Percentiles rank a stretch among this genome's conserved stretches.
Evolutionary conservation across 2,329 filamentous ascomycete genomes (phyloP).

Genomic region (Phyllosticta ampelicida): DNA sequence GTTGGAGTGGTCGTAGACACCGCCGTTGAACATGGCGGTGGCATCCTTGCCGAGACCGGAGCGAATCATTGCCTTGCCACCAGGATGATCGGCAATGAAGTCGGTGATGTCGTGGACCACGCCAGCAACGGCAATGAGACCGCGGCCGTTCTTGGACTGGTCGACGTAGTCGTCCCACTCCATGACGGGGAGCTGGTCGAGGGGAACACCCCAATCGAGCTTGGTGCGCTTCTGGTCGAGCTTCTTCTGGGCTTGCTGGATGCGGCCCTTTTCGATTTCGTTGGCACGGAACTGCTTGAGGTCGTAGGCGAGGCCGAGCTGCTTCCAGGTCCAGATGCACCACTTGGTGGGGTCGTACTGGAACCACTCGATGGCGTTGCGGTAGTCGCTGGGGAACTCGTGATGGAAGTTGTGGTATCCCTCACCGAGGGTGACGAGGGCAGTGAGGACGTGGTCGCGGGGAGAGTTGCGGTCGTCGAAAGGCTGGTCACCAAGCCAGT

Average conservation of each 20-base stretch:
- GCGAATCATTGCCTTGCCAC: conserved; percentile 32
- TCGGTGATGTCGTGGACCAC: conserved; percentile 33
- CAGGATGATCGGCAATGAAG: conserved; percentile 34
- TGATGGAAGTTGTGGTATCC: conserved; percentile 38
- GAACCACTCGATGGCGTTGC: conserved; percentile 28
- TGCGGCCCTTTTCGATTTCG: conserved; percentile 35
- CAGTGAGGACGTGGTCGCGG: conserved; percentile 33
- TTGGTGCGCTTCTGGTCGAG: conserved; percentile 34
- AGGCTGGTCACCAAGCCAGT: conserved; percentile 40
- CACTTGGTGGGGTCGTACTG: conserved; percentile 36
- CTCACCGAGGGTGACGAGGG: conserved; percentile 33
- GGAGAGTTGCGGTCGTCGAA: conserved; percentile 36
- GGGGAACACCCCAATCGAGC: conserved; percentile 34
- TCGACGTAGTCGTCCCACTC: conserved; percentile 36
- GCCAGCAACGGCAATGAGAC: conserved; percentile 31
- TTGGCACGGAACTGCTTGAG: conserved; percentile 36
- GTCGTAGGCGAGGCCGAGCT: conserved; percentile 33
- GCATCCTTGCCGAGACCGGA: conserved; percentile 34
- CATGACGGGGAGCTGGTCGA: conserved; percentile 33
- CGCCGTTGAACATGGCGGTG: conserved; percentile 35
- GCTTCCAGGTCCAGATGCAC: conserved; percentile 34
- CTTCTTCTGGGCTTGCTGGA: conserved; percentile 36
- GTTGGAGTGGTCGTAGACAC: conserved; percentile 33
- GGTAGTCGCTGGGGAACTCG: conserved; percentile 35
- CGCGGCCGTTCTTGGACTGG: conserved; percentile 32